These are phyloP conservation scores for Zangia roseola DNA, from an alignment of 768 basidiomycete species.

Conservation along the genomic window DNA sequence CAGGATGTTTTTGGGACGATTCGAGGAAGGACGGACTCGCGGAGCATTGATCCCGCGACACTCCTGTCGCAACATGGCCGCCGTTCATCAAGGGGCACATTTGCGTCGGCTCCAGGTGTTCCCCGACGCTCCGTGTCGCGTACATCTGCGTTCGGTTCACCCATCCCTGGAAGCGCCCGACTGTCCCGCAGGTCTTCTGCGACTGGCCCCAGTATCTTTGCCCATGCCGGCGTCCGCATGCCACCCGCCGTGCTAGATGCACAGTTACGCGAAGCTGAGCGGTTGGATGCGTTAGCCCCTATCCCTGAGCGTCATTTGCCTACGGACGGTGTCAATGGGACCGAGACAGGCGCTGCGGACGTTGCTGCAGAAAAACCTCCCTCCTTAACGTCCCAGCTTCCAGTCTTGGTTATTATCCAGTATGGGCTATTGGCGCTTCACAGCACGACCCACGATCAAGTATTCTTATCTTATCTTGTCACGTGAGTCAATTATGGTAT, in stretches of 20 bases:
- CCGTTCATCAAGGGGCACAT: slow-evolving; percentile 25
- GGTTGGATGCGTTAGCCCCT: slow-evolving; percentile 42
- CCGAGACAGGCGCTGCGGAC: slow-evolving; percentile 34
- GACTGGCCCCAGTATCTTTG: slow-evolving; percentile 72
- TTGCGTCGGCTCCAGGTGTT: slow-evolving; percentile 27
- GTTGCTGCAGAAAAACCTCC: slow-evolving; percentile 53
- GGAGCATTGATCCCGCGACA: slow-evolving; percentile 13
- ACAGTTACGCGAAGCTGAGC: slow-evolving; percentile 50
- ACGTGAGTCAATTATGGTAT: slow-evolving; percentile 17
- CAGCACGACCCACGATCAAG: slow-evolving; percentile 85
- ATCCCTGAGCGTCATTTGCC: slow-evolving; percentile 49
- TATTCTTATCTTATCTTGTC: slow-evolving; percentile 90
- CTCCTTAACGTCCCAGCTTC: slow-evolving; percentile 71
- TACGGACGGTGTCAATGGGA: slow-evolving; percentile 23
- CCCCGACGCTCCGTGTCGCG: slow-evolving; percentile 34
- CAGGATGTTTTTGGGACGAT: slow-evolving; percentile 27
- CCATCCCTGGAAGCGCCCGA: slow-evolving; percentile 32
- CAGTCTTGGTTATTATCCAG: slow-evolving; percentile 82
- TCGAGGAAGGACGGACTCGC: slow-evolving; percentile 19
- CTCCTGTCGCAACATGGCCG: slow-evolving; percentile 22
- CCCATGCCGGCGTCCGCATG: slow-evolving; percentile 77
- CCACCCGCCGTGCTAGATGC: slow-evolving; percentile 77
- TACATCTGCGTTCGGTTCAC: slow-evolving; percentile 33
- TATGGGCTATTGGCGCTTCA: slow-evolving; percentile 89
- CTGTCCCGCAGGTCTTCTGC: slow-evolving; percentile 51